A percentile compares a stretch with the other conserved stretches of the same genome.
These are phyloP conservation scores for Hymenotorrendiella dingleyae DNA, from an alignment of 2,329 filamentous ascomycete genomes.

Conservation along the genomic window DNA sequence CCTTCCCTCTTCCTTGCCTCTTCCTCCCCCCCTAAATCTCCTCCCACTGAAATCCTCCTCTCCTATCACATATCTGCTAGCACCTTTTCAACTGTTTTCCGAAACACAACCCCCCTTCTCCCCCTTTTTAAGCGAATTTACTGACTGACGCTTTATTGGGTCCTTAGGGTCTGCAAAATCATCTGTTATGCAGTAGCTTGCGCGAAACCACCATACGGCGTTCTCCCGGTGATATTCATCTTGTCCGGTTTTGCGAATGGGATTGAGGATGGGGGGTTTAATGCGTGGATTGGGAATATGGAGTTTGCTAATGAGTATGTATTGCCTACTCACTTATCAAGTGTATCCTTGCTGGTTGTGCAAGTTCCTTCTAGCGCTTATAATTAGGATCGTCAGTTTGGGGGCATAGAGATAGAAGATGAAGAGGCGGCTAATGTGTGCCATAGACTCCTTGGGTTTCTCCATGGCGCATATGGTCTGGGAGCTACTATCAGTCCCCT, in stretches of 20 bases:
- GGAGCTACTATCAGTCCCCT: constrained; percentile 66
- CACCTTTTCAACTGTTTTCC: too few relatives aligned
- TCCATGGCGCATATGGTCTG: constrained; percentile 67
- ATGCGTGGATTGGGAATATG: constrained; percentile 65
- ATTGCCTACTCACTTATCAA: too few relatives aligned
- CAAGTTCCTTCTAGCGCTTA: too few relatives aligned
- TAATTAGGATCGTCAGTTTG: too few relatives aligned
- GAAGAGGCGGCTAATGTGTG: too few relatives aligned
- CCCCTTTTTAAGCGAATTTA: not conserved
- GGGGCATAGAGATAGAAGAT: too few relatives aligned
- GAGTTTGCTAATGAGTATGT: constrained; percentile 51
- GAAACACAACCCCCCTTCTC: too few relatives aligned
- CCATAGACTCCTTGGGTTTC: constrained; percentile 57
- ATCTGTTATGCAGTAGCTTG: constrained; percentile 59
- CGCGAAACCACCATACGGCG: constrained; percentile 64
- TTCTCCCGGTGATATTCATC: constrained; percentile 58
- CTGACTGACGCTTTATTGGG: not conserved
- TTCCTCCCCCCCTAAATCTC: too few relatives aligned
- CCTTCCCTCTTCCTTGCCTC: too few relatives aligned
- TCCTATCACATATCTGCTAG: too few relatives aligned
- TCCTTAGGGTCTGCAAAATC: constrained; percentile 47
- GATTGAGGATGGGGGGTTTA: constrained; percentile 50
- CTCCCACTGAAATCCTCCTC: too few relatives aligned
- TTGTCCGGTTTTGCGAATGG: constrained; percentile 55
- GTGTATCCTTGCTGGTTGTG: too few relatives aligned